These are phyloP conservation scores for Corylus avellana DNA, from an alignment of 306 rosid genomes.

Conservation along the genomic window DNA sequence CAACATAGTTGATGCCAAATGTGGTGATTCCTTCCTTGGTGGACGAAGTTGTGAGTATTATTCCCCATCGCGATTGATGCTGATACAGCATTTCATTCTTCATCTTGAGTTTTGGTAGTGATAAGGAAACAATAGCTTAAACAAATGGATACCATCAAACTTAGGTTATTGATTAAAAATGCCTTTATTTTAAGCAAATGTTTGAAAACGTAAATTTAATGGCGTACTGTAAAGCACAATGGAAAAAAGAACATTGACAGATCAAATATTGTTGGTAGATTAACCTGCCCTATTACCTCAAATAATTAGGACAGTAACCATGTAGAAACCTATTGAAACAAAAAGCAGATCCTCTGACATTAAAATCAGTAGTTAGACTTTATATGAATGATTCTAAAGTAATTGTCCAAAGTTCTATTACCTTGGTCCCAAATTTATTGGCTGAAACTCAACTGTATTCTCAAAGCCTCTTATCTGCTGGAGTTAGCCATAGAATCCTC, in stretches of 20 bases:
- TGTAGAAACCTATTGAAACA: neutral
- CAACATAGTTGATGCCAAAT: constrained; percentile 56
- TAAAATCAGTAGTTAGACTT: neutral
- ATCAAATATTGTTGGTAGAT: neutral
- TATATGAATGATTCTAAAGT: neutral
- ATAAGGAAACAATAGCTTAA: constrained; percentile 7
- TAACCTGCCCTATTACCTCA: neutral
- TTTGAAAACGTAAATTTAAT: neutral
- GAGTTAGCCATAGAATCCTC: no score
- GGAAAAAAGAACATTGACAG: neutral
- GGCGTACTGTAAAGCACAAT: neutral
- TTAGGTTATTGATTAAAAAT: constrained; percentile 19
- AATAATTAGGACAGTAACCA: neutral
- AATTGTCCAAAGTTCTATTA: neutral
- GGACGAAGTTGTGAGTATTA: constrained; percentile 75
- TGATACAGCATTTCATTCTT: constrained; percentile 14
- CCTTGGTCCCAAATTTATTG: no score
- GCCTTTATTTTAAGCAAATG: constrained; percentile 23
- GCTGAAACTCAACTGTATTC: no score
- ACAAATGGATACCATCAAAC: neutral
- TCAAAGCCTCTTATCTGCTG: no score
- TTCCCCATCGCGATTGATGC: constrained; percentile 29
- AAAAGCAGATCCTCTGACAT: neutral
- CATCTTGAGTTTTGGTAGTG: constrained; percentile 23
- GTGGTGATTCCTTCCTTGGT: constrained; percentile 54